Evolutionary conservation across 176 grass and related monocot species (phyloP), one percentile per base, ranked within the genome.

Genomic region (Zoysia japonica): DNA sequence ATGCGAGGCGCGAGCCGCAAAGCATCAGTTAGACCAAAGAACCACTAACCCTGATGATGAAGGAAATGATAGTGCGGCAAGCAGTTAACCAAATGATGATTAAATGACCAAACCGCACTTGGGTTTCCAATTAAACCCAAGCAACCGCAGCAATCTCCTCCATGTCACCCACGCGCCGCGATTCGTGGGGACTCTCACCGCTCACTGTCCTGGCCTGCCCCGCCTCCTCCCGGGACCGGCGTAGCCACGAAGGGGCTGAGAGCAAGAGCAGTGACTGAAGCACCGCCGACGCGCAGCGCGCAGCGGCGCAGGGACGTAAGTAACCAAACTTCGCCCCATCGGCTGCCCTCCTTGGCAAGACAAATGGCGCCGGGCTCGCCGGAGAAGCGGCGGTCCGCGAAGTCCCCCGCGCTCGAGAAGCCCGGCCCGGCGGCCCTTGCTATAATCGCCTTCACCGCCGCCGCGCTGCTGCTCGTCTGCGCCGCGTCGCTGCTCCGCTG

Each of bases 391-490:
- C 65, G 82, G 64, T 64, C 16, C 0, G 47, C 28, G 28, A 28
- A 28, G 28, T 28, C 28, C 28, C 28, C 28, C 28, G 28, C 65
- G 82, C 42, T 79, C 5, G 83, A 73, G 61, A 82, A 72, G 67
- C 42, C 74, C 2, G 74, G 61, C 5, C 56, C 44, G 47, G 70
- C 46, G 35, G 71, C 40, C 3, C 70, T 88, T 4, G 70, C 55
- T 1, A 75, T 44, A 36, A 52, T n/a, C 13, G 77, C 4, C 37
- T 12, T n/a, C 7, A 55, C 40, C 40, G 48, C 65, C 57, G 79
- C 67, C 3, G 85, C 43, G 67, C 57, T 87, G 12, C 71, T 89
- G 40, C 49, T 89, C 13, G 47, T 80, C 70, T 84, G 77, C 87
- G 48, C 74, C 68, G 73, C 73, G 5, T 78, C 73, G 9, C 53